These are phyloP conservation scores for Saccharomycopsis vini DNA, from an alignment of 805 yeast genomes.

Conservation along the genomic window DNA sequence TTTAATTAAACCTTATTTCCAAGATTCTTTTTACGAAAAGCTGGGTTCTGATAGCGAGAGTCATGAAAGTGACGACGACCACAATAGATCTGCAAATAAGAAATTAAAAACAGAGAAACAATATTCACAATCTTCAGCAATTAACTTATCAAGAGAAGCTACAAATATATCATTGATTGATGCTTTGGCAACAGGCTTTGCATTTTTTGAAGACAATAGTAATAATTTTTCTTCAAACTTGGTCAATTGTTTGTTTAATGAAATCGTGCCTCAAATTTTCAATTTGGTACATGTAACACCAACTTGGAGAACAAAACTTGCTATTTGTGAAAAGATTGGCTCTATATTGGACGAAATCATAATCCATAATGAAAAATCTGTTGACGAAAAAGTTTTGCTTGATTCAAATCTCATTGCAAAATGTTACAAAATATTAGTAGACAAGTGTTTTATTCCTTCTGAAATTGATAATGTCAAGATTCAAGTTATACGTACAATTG, in stretches of 20 bases:
- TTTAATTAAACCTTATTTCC: conserved; percentile 27
- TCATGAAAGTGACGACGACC: conserved; percentile 24
- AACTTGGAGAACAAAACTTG: conserved; percentile 57
- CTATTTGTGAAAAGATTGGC: conserved; percentile 34
- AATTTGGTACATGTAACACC: conserved; percentile 24
- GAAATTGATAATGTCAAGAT: conserved; percentile 54
- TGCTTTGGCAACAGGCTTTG: conserved; percentile 31
- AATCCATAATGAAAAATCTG: neutral
- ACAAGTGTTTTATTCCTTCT: conserved; percentile 29
- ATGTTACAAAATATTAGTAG: conserved; percentile 24
- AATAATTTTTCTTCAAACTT: conserved; percentile 20
- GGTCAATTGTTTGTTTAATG: conserved; percentile 26
- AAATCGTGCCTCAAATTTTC: conserved; percentile 24
- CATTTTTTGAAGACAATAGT: conserved; percentile 9
- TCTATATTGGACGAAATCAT: conserved; percentile 19
- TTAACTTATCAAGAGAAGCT: conserved; percentile 42
- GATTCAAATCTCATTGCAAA: conserved; percentile 13
- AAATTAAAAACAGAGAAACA: conserved; percentile 25
- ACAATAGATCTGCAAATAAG: conserved; percentile 21
- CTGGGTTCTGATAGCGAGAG: conserved; percentile 26
- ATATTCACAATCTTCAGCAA: conserved; percentile 31
- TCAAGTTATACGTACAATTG: conserved; percentile 35
- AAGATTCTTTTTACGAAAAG: conserved; percentile 30
- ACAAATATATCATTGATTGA: conserved; percentile 31
- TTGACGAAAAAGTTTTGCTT: neutral